Base-by-base conservation (phyloP, 345 rosid species). In the Gossypium anomalum region DNA sequence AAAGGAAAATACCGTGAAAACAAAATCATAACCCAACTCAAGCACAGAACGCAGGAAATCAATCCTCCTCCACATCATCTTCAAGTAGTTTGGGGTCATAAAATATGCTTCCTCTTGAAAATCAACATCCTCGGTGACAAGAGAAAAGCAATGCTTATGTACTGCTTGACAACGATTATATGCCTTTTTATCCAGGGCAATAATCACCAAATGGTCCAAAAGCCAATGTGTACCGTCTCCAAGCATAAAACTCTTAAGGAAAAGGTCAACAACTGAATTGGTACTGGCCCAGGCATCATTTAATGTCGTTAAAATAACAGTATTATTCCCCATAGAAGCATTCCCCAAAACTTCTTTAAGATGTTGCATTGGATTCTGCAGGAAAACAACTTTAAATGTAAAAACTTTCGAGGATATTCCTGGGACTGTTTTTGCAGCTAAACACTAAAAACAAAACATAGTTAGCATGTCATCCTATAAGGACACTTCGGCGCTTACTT, bases 11-110 rank as follows among this genome's bases (percentile, higher is more conserved):
- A 94, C 98, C 85, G 98, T 92, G 89, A 92, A 94, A 72, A 94
- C 83, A 43, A 94, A 94, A 75, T 80, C 84, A 81, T 89, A 94
- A 10, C 97, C 97, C 90, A 91, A 34, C 78, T 91, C 93, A 76
- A 94, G 98, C 78, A 94, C 89, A 71, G 88, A 61, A 2, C 86
- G 84, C 56, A 94, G 76, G 79, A 94, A 91, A 58, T 89, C 90
- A 70, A 94, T 89, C 76, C 98, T 85, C 79, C 87, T 87, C 98
- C 98, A 94, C 98, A 92, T 92, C 98, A 92, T 88, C 80, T 84
- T 85, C 87, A 94, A 83, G 82, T 94, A 94, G 52, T 80, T 77
- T 13, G 81, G 78, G 20, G 98, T 91, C 98, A 91, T 94, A 79
- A 92, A 94, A 64, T 88, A 92, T 22, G 98, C 98, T 77, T 92